Evolutionary conservation across 345 rosid genomes (phyloP).

Genomic region (Mallotus nudiflorus): DNA sequence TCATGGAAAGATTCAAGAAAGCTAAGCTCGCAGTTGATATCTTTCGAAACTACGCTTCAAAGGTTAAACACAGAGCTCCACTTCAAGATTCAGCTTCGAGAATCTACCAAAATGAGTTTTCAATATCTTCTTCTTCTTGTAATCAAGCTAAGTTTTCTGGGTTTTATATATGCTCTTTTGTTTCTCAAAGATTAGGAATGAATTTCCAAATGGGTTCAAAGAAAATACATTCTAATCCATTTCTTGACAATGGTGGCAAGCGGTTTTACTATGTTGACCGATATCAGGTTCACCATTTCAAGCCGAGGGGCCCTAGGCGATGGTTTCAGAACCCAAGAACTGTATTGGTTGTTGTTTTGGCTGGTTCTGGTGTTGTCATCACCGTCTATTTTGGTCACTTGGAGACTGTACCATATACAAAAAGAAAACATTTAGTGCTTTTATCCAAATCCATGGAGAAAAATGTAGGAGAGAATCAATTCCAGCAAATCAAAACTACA

Average conservation of each 20-base stretch:
- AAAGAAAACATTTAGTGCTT: constrained; percentile 77
- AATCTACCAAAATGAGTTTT: constrained; percentile 27
- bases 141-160: constrained; percentile 39
- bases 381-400: constrained; percentile 64
- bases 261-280: constrained; percentile 78
- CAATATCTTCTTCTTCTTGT: constrained; percentile 16
- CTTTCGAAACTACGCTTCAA: constrained; percentile 44
- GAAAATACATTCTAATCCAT: constrained; percentile 26
- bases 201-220: constrained; percentile 23
- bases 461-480: constrained; percentile 61
- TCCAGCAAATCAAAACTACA: constrained; percentile 54
- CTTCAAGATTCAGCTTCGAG: constrained; percentile 35
- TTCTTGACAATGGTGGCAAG: constrained; percentile 29
- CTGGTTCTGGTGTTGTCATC: constrained; percentile 57
- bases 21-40: constrained; percentile 46
- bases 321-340: constrained; percentile 74
- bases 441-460: constrained; percentile 66
- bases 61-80: constrained; percentile 31
- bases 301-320: constrained; percentile 60
- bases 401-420: constrained; percentile 87
- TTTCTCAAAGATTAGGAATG: constrained; percentile 26
- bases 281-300: constrained; percentile 58
- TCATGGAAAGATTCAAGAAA: constrained; percentile 58
- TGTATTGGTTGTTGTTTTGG: constrained; percentile 46
- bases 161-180: constrained; percentile 30